Conservation (phyloP, 345 rosid genomes). For the Gossypium sturtianum region DNA sequence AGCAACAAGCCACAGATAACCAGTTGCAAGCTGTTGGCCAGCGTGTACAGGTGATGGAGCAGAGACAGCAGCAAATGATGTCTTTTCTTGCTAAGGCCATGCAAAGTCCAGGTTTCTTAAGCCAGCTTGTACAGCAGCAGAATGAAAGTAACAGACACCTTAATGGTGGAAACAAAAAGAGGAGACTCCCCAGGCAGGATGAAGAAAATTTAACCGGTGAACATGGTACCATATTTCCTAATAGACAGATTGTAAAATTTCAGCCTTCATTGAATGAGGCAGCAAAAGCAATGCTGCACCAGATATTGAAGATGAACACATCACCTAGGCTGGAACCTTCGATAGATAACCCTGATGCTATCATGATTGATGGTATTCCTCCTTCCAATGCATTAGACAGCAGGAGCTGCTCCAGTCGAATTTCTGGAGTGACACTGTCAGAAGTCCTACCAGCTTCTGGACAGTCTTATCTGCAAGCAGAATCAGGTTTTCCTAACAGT, state of each 20-base stretch:
- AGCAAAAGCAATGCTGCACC: constrained; percentile 58
- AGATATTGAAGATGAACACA: constrained; percentile 47
- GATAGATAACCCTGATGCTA: constrained; percentile 32
- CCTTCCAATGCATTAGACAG: constrained; percentile 31
- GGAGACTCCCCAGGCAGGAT: constrained; percentile 64
- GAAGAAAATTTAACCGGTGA: constrained; percentile 33
- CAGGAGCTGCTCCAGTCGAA: constrained; percentile 30
- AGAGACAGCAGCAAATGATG: constrained; percentile 92
- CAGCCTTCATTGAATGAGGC: constrained; percentile 67
- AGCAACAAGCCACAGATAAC: constrained; percentile 69
- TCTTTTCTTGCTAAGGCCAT: constrained; percentile 83
- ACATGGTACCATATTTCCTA: constrained; percentile 27
- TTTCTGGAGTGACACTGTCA: constrained; percentile 36
- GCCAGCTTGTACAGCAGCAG: constrained; percentile 72
- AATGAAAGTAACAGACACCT: constrained; percentile 56
- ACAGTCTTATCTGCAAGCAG: constrained; percentile 27
- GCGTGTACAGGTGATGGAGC: constrained; percentile 89
- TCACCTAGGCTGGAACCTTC: constrained; percentile 47
- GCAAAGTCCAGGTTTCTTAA: constrained; percentile 72
- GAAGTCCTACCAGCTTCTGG: constrained; percentile 39
- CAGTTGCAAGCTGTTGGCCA: constrained; percentile 71
- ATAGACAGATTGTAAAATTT: constrained; percentile 66
- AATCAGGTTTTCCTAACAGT: constrained; percentile 26
- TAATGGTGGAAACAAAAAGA: constrained; percentile 62
- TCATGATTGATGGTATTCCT: constrained; percentile 37